A percentile compares a stretch with the other conserved stretches of the same genome.
phyloP scores from a whole-genome alignment of 192 early-diverging fungal genomes.

The Coemansia sp. region DNA sequence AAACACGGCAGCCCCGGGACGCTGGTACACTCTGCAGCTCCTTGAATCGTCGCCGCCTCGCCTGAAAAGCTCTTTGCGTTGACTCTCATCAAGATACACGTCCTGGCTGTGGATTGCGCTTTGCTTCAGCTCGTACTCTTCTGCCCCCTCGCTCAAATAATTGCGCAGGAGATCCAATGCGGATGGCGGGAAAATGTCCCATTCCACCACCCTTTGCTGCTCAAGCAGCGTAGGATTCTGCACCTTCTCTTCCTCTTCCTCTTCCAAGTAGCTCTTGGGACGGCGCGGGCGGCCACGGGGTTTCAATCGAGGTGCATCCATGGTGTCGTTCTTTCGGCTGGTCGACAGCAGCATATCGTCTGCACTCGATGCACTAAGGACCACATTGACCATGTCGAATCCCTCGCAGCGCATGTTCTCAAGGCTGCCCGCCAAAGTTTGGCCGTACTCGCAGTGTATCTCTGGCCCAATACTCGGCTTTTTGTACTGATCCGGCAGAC shows the following conservation, averaged over 20 bases:
- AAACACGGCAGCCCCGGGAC: constrained; percentile 70
- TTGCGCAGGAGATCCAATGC: constrained; percentile 38
- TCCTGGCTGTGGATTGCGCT: constrained; percentile 2
- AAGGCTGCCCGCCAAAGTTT: constrained; percentile 45
- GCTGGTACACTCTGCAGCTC: constrained; percentile 63
- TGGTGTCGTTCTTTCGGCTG: background rate
- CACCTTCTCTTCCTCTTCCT: background rate
- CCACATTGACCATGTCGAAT: constrained; percentile 72
- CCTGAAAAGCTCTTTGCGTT: constrained; percentile 32
- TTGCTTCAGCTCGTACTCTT: background rate
- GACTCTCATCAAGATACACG: constrained; percentile 10
- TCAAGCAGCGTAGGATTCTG: background rate
- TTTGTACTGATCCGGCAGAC: constrained; percentile 57
- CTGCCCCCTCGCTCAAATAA: constrained; percentile 31
- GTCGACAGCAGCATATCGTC: constrained; percentile 5
- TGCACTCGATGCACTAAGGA: constrained; percentile 53
- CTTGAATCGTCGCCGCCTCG: constrained; percentile 40
- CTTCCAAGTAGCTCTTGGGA: background rate
- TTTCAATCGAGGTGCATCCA: background rate
- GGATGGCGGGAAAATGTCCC: constrained; percentile 63
- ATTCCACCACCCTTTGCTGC: constrained; percentile 48
- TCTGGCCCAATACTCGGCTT: constrained; percentile 69
- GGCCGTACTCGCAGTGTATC: constrained; percentile 65
- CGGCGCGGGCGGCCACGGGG: background rate
- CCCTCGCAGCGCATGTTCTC: constrained; percentile 73